A percentile compares a stretch with the other conserved stretches of the same genome.
These are phyloP conservation scores for Globisporangium abappressorium DNA, from an alignment of 352 stramenopile genomes.

Conservation along the genomic window DNA sequence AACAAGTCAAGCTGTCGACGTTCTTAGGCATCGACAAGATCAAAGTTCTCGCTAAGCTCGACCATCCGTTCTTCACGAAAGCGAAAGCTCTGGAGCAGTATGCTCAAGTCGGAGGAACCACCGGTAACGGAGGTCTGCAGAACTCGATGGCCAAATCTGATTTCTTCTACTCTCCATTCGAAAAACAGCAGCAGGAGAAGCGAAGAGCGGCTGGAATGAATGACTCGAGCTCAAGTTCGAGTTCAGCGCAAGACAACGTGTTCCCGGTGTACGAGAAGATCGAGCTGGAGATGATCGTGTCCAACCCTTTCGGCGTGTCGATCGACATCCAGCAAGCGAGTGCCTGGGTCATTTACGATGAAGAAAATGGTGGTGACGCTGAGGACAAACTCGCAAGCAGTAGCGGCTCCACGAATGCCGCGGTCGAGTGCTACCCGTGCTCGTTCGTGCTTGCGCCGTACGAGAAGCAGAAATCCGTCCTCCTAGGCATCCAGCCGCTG, in stretches of 20 bases:
- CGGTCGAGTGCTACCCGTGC: slow-evolving; percentile 59
- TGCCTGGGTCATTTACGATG: slow-evolving; percentile 41
- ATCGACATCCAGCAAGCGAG: slow-evolving; percentile 62
- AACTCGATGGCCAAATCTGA: slow-evolving; percentile 23
- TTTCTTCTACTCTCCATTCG: slow-evolving; percentile 64
- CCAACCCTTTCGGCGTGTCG: slow-evolving; percentile 65
- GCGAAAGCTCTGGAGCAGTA: slow-evolving; percentile 35
- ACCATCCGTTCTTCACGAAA: slow-evolving; percentile 41
- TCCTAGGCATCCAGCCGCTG: slow-evolving; percentile 47
- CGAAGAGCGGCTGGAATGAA: slow-evolving; percentile 16
- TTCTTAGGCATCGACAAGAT: slow-evolving; percentile 65
- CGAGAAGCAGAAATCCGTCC: slow-evolving; percentile 43
- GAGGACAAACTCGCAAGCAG: not conserved
- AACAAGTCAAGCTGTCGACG: slow-evolving; percentile 51
- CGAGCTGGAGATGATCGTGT: slow-evolving; percentile 51
- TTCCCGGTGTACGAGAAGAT: slow-evolving; percentile 62
- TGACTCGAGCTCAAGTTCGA: not conserved
- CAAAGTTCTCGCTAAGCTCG: slow-evolving; percentile 25
- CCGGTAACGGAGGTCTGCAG: not conserved
- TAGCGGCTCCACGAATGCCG: slow-evolving; percentile 3
- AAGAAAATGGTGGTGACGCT: not conserved
- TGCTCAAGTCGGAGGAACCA: not conserved
- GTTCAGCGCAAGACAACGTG: slow-evolving; percentile 29
- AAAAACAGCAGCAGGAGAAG: slow-evolving; percentile 39
- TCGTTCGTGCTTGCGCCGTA: slow-evolving; percentile 49